Evolutionary conservation across 2,329 filamentous ascomycete species (phyloP).

Genomic region (Elsinoe perseae): DNA sequence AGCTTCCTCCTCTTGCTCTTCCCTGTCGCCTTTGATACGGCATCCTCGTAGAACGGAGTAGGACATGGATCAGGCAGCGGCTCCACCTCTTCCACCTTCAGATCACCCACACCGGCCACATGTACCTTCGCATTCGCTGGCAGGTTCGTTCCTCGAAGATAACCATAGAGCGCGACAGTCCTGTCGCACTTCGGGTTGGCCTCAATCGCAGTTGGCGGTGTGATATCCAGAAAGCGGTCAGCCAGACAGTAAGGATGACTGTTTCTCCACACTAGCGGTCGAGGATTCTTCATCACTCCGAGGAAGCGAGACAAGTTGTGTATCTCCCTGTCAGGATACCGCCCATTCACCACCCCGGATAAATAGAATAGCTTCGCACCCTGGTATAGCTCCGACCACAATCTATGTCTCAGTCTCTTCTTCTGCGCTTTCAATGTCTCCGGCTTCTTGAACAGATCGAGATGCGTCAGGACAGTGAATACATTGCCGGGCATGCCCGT

Average conservation of each 20-base stretch:
- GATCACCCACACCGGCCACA: conserved; percentile 84
- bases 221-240: conserved; percentile 92
- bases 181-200: conserved; percentile 83
- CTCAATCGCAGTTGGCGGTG: conserved; percentile 85
- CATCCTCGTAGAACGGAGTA: conserved; percentile 83
- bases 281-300: conserved; percentile 97
- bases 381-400: conserved; percentile 96
- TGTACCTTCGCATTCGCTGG: conserved; percentile 79
- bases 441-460: conserved; percentile 91
- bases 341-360: conserved; percentile 89
- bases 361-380: conserved; percentile 96
- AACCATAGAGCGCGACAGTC: conserved; percentile 84
- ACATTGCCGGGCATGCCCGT: conserved; percentile 98
- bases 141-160: conserved; percentile 91
- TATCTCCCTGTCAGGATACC: conserved; percentile 92
- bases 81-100: conserved; percentile 76
- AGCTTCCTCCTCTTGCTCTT: conserved; percentile 73
- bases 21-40: conserved; percentile 72
- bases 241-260: conserved; percentile 89
- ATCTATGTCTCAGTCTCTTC: conserved; percentile 88
- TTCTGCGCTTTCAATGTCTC: conserved; percentile 88
- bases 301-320: conserved; percentile 93
- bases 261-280: conserved; percentile 94
- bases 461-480: conserved; percentile 91
- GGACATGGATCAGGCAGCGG: conserved; percentile 88